Conservation (phyloP, 176 grass and related monocot species). For the Lolium perenne region DNA sequence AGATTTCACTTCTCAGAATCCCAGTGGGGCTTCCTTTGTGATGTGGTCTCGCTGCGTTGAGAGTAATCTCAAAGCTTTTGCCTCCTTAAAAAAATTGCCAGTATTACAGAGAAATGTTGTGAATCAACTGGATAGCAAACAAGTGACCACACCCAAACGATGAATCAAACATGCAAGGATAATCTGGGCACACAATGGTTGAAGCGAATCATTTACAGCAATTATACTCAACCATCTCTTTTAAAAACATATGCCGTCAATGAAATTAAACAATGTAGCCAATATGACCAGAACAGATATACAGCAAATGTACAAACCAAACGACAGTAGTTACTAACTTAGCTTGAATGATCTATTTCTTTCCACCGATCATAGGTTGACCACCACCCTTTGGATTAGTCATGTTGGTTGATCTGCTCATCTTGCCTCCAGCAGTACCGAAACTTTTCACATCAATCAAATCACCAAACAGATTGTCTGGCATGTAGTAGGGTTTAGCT, state of each 20-base stretch:
- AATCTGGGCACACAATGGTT: not conserved
- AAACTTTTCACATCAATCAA: slow-evolving; percentile 84
- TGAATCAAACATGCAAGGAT: not conserved
- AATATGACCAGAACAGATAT: slow-evolving; percentile 38
- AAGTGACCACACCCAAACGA: not conserved
- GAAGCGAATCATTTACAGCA: slow-evolving; percentile 34
- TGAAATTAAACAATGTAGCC: slow-evolving; percentile 38
- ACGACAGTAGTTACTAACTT: not conserved
- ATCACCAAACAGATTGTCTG: slow-evolving; percentile 90
- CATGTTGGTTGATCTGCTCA: slow-evolving; percentile 49
- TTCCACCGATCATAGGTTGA: slow-evolving; percentile 79
- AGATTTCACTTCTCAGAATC: slow-evolving; percentile 11
- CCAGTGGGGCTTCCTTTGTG: not conserved
- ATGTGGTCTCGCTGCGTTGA: too few species aligned
- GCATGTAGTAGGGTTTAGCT: slow-evolving; percentile 90
- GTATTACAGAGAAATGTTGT: not conserved
- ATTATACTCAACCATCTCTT: slow-evolving; percentile 35
- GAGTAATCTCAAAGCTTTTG: too few species aligned
- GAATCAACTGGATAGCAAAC: not conserved
- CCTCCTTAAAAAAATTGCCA: too few species aligned
- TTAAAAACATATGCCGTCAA: slow-evolving; percentile 1
- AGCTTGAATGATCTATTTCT: slow-evolving; percentile 57
- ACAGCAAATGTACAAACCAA: slow-evolving; percentile 65
- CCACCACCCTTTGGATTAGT: slow-evolving; percentile 59
- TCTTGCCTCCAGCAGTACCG: slow-evolving; percentile 55